A percentile compares a stretch with the other conserved stretches of the same genome.
Evolutionary conservation across 2,329 filamentous ascomycete species (phyloP).

Genomic region (Geosmithia morbida): DNA sequence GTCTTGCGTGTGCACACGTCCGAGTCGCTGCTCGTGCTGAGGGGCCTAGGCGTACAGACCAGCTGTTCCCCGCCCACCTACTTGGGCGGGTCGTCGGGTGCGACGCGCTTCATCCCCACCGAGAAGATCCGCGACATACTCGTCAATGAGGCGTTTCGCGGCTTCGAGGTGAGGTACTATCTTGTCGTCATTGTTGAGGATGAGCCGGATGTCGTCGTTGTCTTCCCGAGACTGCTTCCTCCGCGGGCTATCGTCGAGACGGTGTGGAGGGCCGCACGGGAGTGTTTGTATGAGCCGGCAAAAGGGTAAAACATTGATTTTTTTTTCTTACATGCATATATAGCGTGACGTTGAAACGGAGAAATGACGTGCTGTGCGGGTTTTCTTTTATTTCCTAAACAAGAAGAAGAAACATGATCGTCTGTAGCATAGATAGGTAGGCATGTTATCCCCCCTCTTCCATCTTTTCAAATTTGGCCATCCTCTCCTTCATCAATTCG

Average conservation of each 20-base stretch:
- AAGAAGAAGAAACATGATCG: too few species aligned
- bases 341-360: background rate
- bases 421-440: background rate
- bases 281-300: constrained; percentile 55
- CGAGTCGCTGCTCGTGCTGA: constrained; percentile 79
- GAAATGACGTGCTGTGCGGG: background rate
- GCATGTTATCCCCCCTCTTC: constrained; percentile 6
- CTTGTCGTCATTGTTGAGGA: constrained; percentile 80
- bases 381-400: background rate
- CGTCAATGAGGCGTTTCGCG: constrained; percentile 87
- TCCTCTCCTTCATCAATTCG: constrained; percentile 25
- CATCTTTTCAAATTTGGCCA: constrained; percentile 14
- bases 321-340: background rate
- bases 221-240: constrained; percentile 75
- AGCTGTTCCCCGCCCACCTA: constrained; percentile 49
- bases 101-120: constrained; percentile 64
- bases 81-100: constrained; percentile 21
- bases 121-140: constrained; percentile 85
- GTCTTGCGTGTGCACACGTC: constrained; percentile 38
- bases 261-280: constrained; percentile 77
- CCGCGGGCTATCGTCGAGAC: constrained; percentile 61
- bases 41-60: constrained; percentile 84
- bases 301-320: constrained; percentile 9
- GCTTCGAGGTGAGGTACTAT: constrained; percentile 84
- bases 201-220: constrained; percentile 81